Percentiles rank a stretch among this genome's conserved stretches.
These are phyloP conservation scores for Leptodermis oblonga DNA, from an alignment of 257 asterid genomes.

Conservation along the genomic window DNA sequence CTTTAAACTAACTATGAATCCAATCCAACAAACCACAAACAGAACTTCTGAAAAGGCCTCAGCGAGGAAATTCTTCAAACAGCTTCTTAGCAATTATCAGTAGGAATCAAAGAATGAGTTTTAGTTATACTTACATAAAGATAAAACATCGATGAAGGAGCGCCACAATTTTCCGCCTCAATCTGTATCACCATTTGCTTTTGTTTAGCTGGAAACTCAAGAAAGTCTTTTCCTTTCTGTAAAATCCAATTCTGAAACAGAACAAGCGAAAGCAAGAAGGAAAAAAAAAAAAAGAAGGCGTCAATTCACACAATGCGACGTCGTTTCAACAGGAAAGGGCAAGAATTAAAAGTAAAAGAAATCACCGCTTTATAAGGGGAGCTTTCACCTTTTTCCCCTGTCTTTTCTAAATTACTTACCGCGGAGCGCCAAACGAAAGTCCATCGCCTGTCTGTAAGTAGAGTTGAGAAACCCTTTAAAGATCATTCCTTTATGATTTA, in stretches of 20 bases:
- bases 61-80: conserved; percentile 6
- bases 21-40: conserved; percentile 5
- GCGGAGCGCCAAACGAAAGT: too few relatives aligned
- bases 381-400: too few relatives aligned
- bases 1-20: neutral
- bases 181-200: neutral
- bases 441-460: neutral
- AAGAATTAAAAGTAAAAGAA: too few relatives aligned
- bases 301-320: neutral
- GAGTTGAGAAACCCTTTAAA: neutral
- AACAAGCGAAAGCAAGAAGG: neutral
- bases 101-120: neutral
- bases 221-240: neutral
- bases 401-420: too few relatives aligned
- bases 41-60: neutral
- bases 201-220: neutral
- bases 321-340: neutral
- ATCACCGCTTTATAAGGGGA: too few relatives aligned
- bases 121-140: neutral
- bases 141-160: neutral
- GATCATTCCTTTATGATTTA: neutral
- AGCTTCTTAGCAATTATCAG: neutral
- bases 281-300: too few relatives aligned
- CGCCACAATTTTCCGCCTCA: neutral
- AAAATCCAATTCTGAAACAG: neutral